Evolutionary conservation across 495 filamentous ascomycete genomes (phyloP), one percentile per base, ranked within the genome.

Genomic region (Penicillium fimorum): DNA sequence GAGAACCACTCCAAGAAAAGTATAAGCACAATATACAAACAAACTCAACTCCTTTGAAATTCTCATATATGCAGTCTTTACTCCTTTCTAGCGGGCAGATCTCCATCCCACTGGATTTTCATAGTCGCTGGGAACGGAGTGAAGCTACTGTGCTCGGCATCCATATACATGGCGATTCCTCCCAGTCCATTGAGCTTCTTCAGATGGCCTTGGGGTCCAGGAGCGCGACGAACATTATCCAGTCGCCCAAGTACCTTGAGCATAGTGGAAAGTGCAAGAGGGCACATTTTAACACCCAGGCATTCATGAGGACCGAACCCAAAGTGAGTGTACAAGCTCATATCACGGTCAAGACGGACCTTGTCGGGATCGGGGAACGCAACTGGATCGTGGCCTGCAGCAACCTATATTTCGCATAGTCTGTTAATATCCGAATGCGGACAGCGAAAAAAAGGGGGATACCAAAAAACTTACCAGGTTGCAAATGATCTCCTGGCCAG

Each of bases 71-170:
- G 2, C 25, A 20, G 27, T 3, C 12, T 41, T 22, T 52, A 52
- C 52, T 33, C 44, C 47, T 10, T 43, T 29, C 46, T 55, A 41
- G 41, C 33, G 15, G 75, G 72, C 56, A 78, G 32, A 1, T 71
- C 66, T 3, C 77, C 77, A 61, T 80, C 74, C 76, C 76, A 80
- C 49, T 71, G 70, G 6, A 80, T 66, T 62, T 78, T 80, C 76
- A 79, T 87, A 22, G 80, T 86, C 3, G 81, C 80, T 0, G 89
- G 89, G 69, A 89, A 91, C 2, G 87, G 82, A 59, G 80, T 87
- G 62, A 82, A 81, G n/a, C 75, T 75, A 20, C 84, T 87, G 66
- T 86, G 83, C 63, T 92, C 84, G 51, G 86, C 81, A 41, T 81
- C 80, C 80, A 93, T 81, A 53, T 91, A 92, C 50, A 83, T 74